Base-by-base conservation (phyloP, 352 stramenopile species). In the Globisporangium megalacanthum region DNA sequence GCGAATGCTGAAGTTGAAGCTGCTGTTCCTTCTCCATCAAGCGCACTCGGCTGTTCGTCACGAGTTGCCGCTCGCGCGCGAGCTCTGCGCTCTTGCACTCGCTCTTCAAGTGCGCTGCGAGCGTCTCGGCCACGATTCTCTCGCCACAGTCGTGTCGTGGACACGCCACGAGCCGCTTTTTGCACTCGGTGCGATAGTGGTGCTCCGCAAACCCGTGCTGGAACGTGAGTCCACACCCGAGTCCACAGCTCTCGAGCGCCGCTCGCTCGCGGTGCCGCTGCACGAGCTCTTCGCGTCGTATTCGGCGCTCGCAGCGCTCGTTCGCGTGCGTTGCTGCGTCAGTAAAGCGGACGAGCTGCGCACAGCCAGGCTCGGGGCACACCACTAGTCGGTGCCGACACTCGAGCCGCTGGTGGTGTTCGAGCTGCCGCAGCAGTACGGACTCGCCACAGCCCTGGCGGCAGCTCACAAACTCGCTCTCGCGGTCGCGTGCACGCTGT, bases 351-450 rank as follows among this genome's bases (percentile, higher is more conserved):
- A 69, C 75, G 15, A 67, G 41, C 31, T 61, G 47, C 0, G 64
- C 73, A 36, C 79, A 88, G 3, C 70, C 78, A 19, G 70, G 14
- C 59, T 88, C 77, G 3, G 42, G 46, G 60, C 82, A 92, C 20
- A 73, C 63, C 0, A 89, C 75, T 19, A 86, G 50, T n/a, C 79
- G 76, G 17, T 86, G 42, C 10, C 58, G 49, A 36, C 82, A 90
- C 19, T 74, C 62, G 14, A 66, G 17, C 0, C 75, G 71, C 22
- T 86, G 73, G 54, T 92, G 82, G 8, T 54, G 20, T 6, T 92
- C 79, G 60, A 92, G 57, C 0, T 68, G 53, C 0, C 65, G 62
- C 25, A 82, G 47, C 20, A 62, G 50, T 11, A 89, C 51, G 6
- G 33, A 42, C 37, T 62, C 62, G 10, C 70, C 72, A 25, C 82